A percentile compares a stretch with the other conserved stretches of the same genome.
phyloP scores from a whole-genome alignment of 2,329 filamentous ascomycete species.

The Fusarium falciforme region DNA sequence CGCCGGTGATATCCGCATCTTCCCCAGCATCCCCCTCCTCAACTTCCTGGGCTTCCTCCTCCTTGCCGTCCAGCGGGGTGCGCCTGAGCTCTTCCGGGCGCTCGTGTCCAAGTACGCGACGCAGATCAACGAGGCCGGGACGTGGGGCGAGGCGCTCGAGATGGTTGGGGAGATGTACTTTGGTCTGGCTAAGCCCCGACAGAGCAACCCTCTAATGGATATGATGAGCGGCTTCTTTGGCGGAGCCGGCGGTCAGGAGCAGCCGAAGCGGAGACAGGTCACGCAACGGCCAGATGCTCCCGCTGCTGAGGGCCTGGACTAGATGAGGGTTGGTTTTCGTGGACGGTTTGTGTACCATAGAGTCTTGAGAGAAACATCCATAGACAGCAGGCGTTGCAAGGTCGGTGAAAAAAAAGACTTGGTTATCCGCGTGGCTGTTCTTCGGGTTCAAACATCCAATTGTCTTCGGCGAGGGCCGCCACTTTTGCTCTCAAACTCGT shows the following conservation, averaged over 20 bases:
- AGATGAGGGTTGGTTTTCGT: conserved; percentile 31
- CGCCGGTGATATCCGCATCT: conserved; percentile 80
- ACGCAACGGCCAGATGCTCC: conserved; percentile 61
- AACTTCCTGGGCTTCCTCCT: conserved; percentile 93
- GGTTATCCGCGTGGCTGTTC: conserved; percentile 56
- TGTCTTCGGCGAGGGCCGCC: conserved; percentile 80
- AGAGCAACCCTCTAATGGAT: conserved; percentile 93
- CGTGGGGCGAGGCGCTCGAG: conserved; percentile 85
- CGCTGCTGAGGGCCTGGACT: conserved; percentile 70
- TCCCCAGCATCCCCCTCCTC: conserved; percentile 90
- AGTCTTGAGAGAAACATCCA: conserved; percentile 30
- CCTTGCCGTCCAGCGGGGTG: conserved; percentile 83
- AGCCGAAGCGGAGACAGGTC: conserved; percentile 55
- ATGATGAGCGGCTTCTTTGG: conserved; percentile 98
- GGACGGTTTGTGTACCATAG: conserved; percentile 40
- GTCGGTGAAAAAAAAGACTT: conserved; percentile 30
- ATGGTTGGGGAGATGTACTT: conserved; percentile 98
- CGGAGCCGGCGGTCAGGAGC: conserved; percentile 64
- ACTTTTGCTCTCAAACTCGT: conserved; percentile 79
- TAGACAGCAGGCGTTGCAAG: conserved; percentile 45
- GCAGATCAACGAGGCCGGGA: conserved; percentile 80
- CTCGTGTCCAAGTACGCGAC: conserved; percentile 83
- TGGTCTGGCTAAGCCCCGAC: conserved; percentile 85
- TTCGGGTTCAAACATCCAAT: conserved; percentile 90
- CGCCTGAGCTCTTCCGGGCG: conserved; percentile 82